These are phyloP conservation scores for Taphrina betulina DNA, from an alignment of 1,139 yeast genomes.

Conservation along the genomic window DNA sequence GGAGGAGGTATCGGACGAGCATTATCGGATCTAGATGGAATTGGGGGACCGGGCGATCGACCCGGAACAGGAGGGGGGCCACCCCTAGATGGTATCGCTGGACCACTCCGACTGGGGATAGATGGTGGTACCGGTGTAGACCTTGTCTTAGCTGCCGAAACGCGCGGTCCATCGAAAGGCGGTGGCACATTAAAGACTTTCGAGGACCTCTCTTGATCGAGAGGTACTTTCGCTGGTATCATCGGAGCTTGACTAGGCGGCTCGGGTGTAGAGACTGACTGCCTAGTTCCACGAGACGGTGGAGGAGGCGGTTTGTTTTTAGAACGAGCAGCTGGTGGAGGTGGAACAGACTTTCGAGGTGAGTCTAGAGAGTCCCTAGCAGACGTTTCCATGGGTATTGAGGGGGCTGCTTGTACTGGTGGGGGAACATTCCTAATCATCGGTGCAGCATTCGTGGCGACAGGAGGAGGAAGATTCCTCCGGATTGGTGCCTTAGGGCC, in stretches of 20 bases:
- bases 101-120: conserved; percentile 38
- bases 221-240: conserved; percentile 27
- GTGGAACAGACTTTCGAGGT: conserved; percentile 34
- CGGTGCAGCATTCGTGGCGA: conserved; percentile 13
- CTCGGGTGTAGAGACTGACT: conserved; percentile 36
- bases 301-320: conserved; percentile 37
- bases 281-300: conserved; percentile 30
- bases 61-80: conserved; percentile 46
- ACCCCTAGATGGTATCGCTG: conserved; percentile 35
- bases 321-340: conserved; percentile 35
- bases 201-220: not conserved
- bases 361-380: conserved; percentile 8
- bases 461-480: conserved; percentile 15
- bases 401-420: conserved; percentile 34
- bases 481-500: conserved; percentile 25
- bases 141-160: conserved; percentile 15
- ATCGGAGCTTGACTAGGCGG: conserved; percentile 27
- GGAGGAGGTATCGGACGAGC: conserved; percentile 33
- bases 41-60: conserved; percentile 44
- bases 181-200: conserved; percentile 38
- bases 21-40: conserved; percentile 30
- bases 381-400: conserved; percentile 20
- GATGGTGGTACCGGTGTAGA: conserved; percentile 42
- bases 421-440: conserved; percentile 36
- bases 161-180: conserved; percentile 35